Base-by-base conservation (phyloP, 2,329 filamentous ascomycete genomes). In the Ascochyta clinopodiicola region DNA sequence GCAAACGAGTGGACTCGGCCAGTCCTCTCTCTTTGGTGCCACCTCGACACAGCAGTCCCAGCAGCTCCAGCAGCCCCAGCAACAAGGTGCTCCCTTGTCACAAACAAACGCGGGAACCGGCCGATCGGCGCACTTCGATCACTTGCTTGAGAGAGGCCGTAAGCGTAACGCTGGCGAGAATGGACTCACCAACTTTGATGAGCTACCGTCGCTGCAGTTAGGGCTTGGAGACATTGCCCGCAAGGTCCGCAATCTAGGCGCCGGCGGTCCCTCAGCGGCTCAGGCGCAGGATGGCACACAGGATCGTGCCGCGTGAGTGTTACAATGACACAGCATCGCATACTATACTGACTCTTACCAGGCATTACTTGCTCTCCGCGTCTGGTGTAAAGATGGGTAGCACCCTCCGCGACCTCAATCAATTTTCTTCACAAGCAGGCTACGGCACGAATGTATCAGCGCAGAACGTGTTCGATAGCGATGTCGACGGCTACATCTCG, bases 361-460 rank as follows among this genome's bases (percentile, higher is more conserved):
- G 90, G 67, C 94, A 97, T 74, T 97, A 96, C 75, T 83, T 98
- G 36, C 87, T 99, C 44, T 92, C 94, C 25, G 94, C 91, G 7
- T 98, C 95, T 12, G 95, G 95, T 31, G 90, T 99, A 53, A 92
- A 96, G 69, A 91, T 94, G 13, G 89, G 90, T 36, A 85, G 89
- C 60, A 91, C 94, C 13, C 86, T 96, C 46, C 90, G 90, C 73
- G 94, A 98, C 68, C 86, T 99, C 21, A 91, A 91, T 68, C 85
- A 88, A 55, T 87, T 98, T 75, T 90, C 86, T 70, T 81, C 84
- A 53, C 69, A 74, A 73, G 81, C 88, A 50, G 89, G 91, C 62
- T 84, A 92, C 61, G 87, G 89, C 45, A 64, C 77, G 21, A 75
- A 63, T 51, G 70, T 62, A n/a, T 63, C 67, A 51, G 66, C 51